Evolutionary conservation across 192 early-diverging fungal species (phyloP).

Genomic region (Linnemannia schmuckeri): DNA sequence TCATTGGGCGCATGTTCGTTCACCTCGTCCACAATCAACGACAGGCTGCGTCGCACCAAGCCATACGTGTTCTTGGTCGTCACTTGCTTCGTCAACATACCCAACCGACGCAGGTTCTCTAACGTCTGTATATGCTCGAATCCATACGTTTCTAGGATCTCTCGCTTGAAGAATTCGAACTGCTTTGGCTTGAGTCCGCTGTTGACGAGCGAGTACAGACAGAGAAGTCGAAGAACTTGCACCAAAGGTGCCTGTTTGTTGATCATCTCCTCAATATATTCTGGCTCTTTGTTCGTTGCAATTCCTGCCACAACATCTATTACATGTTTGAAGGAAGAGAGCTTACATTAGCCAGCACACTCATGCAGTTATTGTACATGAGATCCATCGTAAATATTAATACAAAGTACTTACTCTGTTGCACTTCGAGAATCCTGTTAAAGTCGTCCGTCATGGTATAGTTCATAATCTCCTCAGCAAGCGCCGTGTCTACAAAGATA

Average conservation of each 20-base stretch:
- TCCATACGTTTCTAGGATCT: conserved; percentile 92
- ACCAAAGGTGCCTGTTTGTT: conserved; percentile 78
- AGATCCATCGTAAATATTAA: background rate
- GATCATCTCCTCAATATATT: conserved; percentile 91
- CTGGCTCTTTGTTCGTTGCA: conserved; percentile 72
- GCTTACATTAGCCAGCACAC: background rate
- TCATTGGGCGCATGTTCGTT: conserved; percentile 89
- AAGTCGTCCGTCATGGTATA: conserved; percentile 88
- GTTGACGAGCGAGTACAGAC: conserved; percentile 86
- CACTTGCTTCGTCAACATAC: conserved; percentile 71
- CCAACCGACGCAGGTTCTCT: conserved; percentile 77
- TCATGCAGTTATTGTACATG: background rate
- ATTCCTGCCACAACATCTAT: conserved; percentile 81
- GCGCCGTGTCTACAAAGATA: conserved; percentile 69
- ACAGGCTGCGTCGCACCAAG: conserved; percentile 75
- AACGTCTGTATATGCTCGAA: conserved; percentile 90
- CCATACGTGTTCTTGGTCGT: conserved; percentile 65
- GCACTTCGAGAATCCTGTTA: conserved; percentile 85
- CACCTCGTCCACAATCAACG: conserved; percentile 89
- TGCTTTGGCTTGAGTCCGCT: conserved; percentile 87
- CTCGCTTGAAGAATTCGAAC: conserved; percentile 86
- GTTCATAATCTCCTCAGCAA: conserved; percentile 86
- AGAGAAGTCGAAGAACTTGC: conserved; percentile 84
- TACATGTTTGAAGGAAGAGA: background rate
- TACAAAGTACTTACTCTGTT: conserved; percentile 77